Base-by-base conservation (phyloP, 225 moss, liverwort and hornwort species). In the Marchantia polymorpha region DNA sequence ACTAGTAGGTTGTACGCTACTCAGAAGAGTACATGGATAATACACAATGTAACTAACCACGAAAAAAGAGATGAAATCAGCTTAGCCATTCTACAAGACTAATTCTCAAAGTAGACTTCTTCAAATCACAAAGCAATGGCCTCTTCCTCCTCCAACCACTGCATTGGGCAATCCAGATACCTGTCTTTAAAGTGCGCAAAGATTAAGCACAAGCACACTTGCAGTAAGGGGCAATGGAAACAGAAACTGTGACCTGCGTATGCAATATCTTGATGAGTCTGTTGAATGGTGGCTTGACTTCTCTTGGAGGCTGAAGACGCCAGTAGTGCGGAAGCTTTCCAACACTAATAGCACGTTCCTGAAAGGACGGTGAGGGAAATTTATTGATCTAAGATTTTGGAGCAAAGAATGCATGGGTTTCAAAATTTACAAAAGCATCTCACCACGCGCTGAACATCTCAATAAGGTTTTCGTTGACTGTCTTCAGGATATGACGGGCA, bases 321-420 rank as follows among this genome's bases (percentile, higher is more conserved):
- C 94, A 96, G 69, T 94, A 92, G 70, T 91, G 89, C 15, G 88
- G 66, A 23, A 84, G 75, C 78, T 91, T 96, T 65, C 96, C 96
- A 84, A 96, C 87, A 86, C 87, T 92, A 26, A 90, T 83, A 71
- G 94, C 96, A 80, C 96, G 91, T 82, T 96, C 96, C 96, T 96
- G 83, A 64, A 64, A 22, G 26, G 12, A 64, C 49, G 52, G 58
- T 51, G 9, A 80, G 12, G 76, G 19, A 63, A 13, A n/a, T 7
- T 69, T 59, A 69, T 7, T 64, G 30, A 29, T 17, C 26, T 10
- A 23, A 74, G 64, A 79, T 56, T 52, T 14, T 63, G 48, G 8
- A 30, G 47, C 20, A 20, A 1, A 70, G n/a, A 9, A 47, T 12
- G 19, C 11, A 70, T 22, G 12, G 17, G 7, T 49, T 47, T 20